Evolutionary conservation across 805 yeast species (phyloP), one percentile per base, ranked within the genome.

Genomic region (Brettanomyces nanus): DNA sequence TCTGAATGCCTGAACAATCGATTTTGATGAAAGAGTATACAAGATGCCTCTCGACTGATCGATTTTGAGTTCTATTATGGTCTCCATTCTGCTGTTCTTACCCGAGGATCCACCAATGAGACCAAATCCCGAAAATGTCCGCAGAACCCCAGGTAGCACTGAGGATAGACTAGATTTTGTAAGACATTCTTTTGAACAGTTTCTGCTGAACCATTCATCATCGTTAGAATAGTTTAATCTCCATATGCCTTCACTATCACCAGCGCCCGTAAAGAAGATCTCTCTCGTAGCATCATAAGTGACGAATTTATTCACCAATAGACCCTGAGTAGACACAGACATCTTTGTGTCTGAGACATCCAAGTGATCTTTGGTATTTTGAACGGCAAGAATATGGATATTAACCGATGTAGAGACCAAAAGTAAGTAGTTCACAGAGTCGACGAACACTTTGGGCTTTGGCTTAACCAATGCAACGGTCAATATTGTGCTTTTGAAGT

Each of bases 161-260:
- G 71, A 66, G 1, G 80, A 62, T 30, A 79, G 58, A 0, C 68
- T 78, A 46, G 74, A 74, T 60, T 75, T 77, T 31, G 97, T 86
- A 39, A 85, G 69, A 56, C 97, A 86, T 29, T 80, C 76, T 57
- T 87, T 87, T 48, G 76, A 77, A 53, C 95, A 84, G 49, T 80
- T 83, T 52, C 84, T 80, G 45, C 79, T 76, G 55, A 86, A 86
- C 85, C 95, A 90, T 38, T 85, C 80, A 34, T 86, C 92, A 19
- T 82, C 73, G 46, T 80, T 82, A 5, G 89, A 73, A 55, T 92
- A 92, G 42, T 76, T 79, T 38, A 92, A 65, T 53, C 85, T 90
- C 95, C 96, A 92, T 31, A 92, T 68, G 48, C 89, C 77, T 27
- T 68, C 62, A 2, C 87, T 90, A 46, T 84, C 86, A 17, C 80